Evolutionary conservation across 495 filamentous ascomycete genomes (phyloP).

Genomic region (Podospora appendiculata): DNA sequence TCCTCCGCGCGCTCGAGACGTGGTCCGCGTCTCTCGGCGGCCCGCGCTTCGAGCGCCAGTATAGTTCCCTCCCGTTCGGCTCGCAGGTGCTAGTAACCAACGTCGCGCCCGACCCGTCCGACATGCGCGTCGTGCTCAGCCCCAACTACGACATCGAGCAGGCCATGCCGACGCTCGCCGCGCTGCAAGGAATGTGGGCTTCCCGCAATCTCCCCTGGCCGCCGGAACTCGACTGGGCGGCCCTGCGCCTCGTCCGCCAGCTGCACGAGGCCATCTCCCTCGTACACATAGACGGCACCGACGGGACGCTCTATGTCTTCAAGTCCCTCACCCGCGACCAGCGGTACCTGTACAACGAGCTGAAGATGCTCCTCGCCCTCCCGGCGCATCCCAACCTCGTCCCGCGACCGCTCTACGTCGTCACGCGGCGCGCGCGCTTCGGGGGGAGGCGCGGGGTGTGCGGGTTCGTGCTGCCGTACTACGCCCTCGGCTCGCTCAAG

Average conservation of each 20-base stretch:
- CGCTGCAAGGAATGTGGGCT: constrained; percentile 22
- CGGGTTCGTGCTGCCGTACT: constrained; percentile 27
- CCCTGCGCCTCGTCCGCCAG: constrained; percentile 25
- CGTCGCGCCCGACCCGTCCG: constrained; percentile 16
- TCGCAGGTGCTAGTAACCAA: constrained; percentile 27
- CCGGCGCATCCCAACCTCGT: constrained; percentile 21
- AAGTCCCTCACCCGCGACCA: constrained; percentile 28
- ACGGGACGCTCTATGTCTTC: constrained; percentile 18
- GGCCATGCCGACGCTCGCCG: constrained; percentile 20
- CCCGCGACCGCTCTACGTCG: constrained; percentile 17
- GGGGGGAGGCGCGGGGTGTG: constrained; percentile 23
- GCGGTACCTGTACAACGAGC: constrained; percentile 30
- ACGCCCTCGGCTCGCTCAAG: constrained; percentile 19
- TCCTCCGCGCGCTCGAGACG: constrained; percentile 23
- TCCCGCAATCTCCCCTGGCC: constrained; percentile 15
- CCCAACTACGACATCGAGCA: constrained; percentile 32
- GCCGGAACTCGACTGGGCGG: constrained; percentile 23
- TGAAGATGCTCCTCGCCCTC: constrained; percentile 25
- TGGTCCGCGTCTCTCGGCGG: constrained; percentile 15
- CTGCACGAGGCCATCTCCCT: constrained; percentile 35
- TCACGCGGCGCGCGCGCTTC: constrained; percentile 24
- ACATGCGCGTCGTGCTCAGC: constrained; percentile 20
- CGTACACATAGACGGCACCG: constrained; percentile 11
- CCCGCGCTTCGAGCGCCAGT: not conserved
- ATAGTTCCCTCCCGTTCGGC: constrained; percentile 24